Base-by-base conservation (phyloP, 2,329 filamentous ascomycete species). In the Saccharata proteae region DNA sequence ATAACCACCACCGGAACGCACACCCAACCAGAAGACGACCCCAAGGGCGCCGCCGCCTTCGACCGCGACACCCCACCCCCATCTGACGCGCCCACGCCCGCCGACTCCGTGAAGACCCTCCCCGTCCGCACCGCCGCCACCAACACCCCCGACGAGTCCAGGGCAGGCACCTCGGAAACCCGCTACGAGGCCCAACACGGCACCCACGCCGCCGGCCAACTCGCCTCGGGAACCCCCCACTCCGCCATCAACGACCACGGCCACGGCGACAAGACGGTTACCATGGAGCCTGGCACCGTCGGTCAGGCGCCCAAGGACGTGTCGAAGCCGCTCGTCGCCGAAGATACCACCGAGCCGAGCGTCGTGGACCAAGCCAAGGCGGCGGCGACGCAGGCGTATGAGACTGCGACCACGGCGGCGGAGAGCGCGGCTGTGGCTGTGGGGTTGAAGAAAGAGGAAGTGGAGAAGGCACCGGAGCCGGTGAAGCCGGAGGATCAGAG, bases 291-390 rank as follows among this genome's bases (percentile, higher is more conserved):
- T 10, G 44, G 45, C 30, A 67, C 62, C 8, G 52, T 66, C 16
- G 61, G 62, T 3, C 63, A 67, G 41, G 62, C 61, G 29, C 57
- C 60, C 6, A 67, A 67, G 43, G 60, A 64, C 29, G 55, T 58
- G 19, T 49, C 57, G 1, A 43, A 59, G 3, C 45, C 47, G 30
- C 41, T 26, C 15, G 18, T 14, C 6, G 45, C 47, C 7, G 45
- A 52, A 29, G 47, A 58, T 21, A 42, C 43, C 2, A 36, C 46
- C 6, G 47, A 48, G n/a, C 48, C 52, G 14, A 46, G 52, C 2
- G 52, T 57, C 27, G 35, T 64, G 12, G 59, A 58, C 16, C 58
- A 63, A 40, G 63, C 61, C 13, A 59, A 64, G 43, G 38, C 47
- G 4, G 48, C 47, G 3, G 60, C 55, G 20, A 38, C 40, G 2